A percentile compares a stretch with the other conserved stretches of the same genome.
Conservation (phyloP, 805 yeast species). For the Lipomyces sp. region DNA sequence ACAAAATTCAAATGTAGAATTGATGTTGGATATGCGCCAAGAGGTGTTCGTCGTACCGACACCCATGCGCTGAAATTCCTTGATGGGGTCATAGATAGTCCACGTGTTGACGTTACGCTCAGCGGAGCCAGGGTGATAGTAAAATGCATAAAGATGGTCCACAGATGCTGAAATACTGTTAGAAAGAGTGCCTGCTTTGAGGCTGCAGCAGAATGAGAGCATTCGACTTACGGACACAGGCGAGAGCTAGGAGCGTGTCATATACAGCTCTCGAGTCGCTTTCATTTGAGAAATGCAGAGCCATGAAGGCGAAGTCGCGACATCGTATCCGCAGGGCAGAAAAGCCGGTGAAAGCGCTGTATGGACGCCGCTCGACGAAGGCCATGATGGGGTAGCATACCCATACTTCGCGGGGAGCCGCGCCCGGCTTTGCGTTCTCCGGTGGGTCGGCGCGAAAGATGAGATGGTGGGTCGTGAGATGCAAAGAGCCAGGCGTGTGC, state of each 20-base stretch:
- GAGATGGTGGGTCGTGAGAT: conserved; percentile 71
- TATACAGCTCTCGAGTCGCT: conserved; percentile 64
- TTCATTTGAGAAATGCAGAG: conserved; percentile 67
- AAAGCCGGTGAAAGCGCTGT: conserved; percentile 30
- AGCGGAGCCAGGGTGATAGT: conserved; percentile 68
- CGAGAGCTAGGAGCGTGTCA: conserved; percentile 64
- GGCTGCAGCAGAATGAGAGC: too few relatives aligned
- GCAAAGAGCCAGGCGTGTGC: conserved; percentile 56
- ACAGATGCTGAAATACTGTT: conserved; percentile 37
- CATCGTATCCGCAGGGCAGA: conserved; percentile 70
- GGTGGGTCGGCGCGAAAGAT: conserved; percentile 47
- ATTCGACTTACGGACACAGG: conserved; percentile 45
- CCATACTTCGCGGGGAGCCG: conserved; percentile 67
- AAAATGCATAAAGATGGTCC: conserved; percentile 72
- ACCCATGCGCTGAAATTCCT: conserved; percentile 77
- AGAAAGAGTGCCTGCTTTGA: too few relatives aligned
- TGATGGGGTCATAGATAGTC: conserved; percentile 58
- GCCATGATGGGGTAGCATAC: conserved; percentile 74
- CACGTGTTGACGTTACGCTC: conserved; percentile 70
- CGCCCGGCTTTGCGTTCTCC: background rate
- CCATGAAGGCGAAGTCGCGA: conserved; percentile 77
- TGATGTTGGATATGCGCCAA: conserved; percentile 73
- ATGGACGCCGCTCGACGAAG: conserved; percentile 47
- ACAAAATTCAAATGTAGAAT: conserved; percentile 55
- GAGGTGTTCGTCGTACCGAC: conserved; percentile 32